Evolutionary conservation across 768 basidiomycete genomes (phyloP).

Genomic region (Auricularia cornea): DNA sequence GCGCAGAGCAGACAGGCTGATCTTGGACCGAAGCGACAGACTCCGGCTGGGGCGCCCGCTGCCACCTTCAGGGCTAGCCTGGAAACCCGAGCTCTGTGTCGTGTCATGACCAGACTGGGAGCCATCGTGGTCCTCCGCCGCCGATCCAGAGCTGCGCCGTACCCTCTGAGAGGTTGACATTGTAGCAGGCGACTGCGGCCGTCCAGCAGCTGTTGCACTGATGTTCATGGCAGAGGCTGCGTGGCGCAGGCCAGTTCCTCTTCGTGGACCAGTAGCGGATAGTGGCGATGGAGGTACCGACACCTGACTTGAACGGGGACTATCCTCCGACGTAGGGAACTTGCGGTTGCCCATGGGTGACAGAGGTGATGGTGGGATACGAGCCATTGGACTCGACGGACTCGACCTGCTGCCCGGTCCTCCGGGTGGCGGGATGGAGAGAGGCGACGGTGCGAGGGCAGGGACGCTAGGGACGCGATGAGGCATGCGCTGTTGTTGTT

Average conservation of each 20-base stretch:
- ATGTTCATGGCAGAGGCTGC: background rate
- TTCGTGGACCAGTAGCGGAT: slow-evolving; percentile 16
- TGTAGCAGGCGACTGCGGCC: slow-evolving; percentile 7
- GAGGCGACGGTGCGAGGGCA: background rate
- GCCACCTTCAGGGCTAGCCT: slow-evolving; percentile 17
- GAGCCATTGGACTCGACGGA: background rate
- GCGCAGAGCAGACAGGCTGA: slow-evolving; percentile 61
- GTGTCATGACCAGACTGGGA: slow-evolving; percentile 30
- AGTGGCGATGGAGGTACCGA: background rate
- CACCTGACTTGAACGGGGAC: background rate
- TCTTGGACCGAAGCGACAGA: slow-evolving; percentile 44
- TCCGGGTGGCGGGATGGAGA: background rate
- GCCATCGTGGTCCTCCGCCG: slow-evolving; percentile 33
- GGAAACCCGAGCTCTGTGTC: slow-evolving; percentile 11
- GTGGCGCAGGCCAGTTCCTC: slow-evolving; percentile 15
- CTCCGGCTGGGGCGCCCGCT: slow-evolving; percentile 14
- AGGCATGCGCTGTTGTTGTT: background rate
- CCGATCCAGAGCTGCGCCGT: slow-evolving; percentile 19
- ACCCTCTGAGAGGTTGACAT: background rate
- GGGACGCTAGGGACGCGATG: background rate
- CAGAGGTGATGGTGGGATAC: background rate
- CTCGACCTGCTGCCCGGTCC: background rate
- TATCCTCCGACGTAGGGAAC: background rate
- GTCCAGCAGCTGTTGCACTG: background rate
- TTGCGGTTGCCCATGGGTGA: background rate